A percentile compares a stretch with the other conserved stretches of the same genome.
Conservation (phyloP, 2,329 filamentous ascomycete genomes). For the Colletotrichum cuscutae region DNA sequence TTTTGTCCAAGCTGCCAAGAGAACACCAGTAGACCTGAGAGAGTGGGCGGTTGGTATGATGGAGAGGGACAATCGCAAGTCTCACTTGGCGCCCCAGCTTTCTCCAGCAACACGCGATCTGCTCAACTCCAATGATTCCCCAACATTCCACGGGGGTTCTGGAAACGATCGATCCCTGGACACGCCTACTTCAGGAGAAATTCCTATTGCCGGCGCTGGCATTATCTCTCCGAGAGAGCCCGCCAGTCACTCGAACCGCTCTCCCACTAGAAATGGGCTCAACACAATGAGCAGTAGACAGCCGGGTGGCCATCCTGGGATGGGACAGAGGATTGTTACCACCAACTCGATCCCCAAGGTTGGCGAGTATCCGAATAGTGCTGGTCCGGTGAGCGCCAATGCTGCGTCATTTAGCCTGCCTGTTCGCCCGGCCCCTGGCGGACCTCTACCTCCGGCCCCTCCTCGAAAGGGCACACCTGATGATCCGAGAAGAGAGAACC, state of each 20-base stretch:
- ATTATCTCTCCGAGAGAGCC: conserved; percentile 66
- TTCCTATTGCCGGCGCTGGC: conserved; percentile 69
- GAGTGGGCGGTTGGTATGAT: conserved; percentile 96
- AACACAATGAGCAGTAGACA: conserved; percentile 55
- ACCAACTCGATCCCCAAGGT: conserved; percentile 65
- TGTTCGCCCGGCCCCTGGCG: conserved; percentile 70
- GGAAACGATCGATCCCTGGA: conserved; percentile 59
- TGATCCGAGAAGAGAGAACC: conserved; percentile 61
- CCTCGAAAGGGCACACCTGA: conserved; percentile 67
- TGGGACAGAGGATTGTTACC: conserved; percentile 62
- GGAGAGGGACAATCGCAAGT: conserved; percentile 95
- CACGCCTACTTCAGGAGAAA: conserved; percentile 78
- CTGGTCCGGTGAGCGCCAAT: conserved; percentile 54
- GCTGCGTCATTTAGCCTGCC: conserved; percentile 70
- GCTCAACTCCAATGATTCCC: conserved; percentile 72
- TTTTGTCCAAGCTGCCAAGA: conserved; percentile 95
- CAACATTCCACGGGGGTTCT: conserved; percentile 54
- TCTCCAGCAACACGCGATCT: conserved; percentile 83
- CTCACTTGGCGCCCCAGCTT: conserved; percentile 84
- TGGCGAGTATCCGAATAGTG: conserved; percentile 49
- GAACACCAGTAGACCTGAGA: conserved; percentile 92
- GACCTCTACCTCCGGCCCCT: conserved; percentile 69
- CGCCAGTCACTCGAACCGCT: conserved; percentile 57
- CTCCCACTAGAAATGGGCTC: conserved; percentile 61
- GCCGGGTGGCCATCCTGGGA: conserved; percentile 58